Conservation (phyloP, 352 stramenopile genomes). For the Pilasporangium apinafurcum region DNA sequence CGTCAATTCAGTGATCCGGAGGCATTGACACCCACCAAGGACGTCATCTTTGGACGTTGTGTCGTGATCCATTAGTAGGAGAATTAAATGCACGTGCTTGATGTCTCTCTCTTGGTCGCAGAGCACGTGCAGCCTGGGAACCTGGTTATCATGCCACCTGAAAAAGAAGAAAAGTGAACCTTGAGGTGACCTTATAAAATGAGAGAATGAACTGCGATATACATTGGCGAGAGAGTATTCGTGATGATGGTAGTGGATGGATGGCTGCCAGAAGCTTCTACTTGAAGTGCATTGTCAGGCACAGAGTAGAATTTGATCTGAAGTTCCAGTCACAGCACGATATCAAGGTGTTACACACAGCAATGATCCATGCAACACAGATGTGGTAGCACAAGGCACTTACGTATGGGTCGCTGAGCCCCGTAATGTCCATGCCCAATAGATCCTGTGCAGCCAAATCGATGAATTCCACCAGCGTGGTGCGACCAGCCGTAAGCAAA, state of each 20-base stretch:
- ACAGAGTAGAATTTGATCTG: conserved; percentile 75
- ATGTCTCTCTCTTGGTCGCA: conserved; percentile 48
- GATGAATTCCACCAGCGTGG: conserved; percentile 51
- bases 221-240: conserved; percentile 55
- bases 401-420: conserved; percentile 79
- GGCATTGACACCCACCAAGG: conserved; percentile 32
- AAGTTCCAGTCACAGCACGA: neutral
- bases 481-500: conserved; percentile 10
- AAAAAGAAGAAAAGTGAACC: too few species aligned
- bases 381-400: neutral
- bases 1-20: too few species aligned
- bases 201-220: conserved; percentile 4
- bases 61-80: conserved; percentile 83
- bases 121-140: conserved; percentile 55
- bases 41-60: conserved; percentile 62
- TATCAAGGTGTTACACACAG: too few species aligned
- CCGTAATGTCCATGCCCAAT: conserved; percentile 65
- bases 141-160: conserved; percentile 58
- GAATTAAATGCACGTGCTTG: conserved; percentile 55
- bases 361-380: neutral
- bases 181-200: neutral
- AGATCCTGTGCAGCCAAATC: conserved; percentile 54
- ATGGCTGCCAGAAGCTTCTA: conserved; percentile 36
- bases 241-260: conserved; percentile 56
- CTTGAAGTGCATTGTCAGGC: conserved; percentile 41